Percentiles rank a stretch among this genome's conserved stretches.
phyloP scores from a whole-genome alignment of 371 early-diverging fungal genomes.

The Funneliformis caledonium region DNA sequence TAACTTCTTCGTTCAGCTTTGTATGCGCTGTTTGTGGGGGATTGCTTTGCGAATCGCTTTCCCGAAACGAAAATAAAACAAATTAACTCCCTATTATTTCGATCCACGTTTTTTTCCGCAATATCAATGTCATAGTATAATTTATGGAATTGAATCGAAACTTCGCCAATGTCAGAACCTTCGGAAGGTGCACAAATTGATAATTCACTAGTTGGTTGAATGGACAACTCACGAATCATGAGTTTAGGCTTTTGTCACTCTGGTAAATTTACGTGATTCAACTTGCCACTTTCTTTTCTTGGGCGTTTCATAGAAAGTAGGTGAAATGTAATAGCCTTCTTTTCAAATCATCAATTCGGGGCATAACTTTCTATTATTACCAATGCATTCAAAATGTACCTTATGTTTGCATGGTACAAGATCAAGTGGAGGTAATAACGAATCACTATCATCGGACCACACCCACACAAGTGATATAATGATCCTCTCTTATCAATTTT shows the following conservation, averaged over 20 bases:
- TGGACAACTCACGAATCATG: not conserved
- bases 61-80: conserved; percentile 1
- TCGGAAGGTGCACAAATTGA: conserved; percentile 8
- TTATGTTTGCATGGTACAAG: not conserved
- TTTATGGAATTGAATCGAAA: not conserved
- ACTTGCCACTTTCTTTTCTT: not conserved
- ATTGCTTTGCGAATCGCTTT: not conserved
- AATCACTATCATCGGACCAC: too few species aligned
- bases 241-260: not conserved
- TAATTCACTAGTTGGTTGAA: not conserved
- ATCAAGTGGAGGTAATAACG: too few species aligned
- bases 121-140: not conserved
- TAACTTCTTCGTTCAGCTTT: too few species aligned
- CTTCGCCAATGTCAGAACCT: not conserved
- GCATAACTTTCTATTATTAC: not conserved
- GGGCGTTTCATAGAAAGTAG: not conserved
- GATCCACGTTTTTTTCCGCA: conserved; percentile 2
- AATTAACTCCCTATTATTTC: not conserved
- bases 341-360: conserved; percentile 9
- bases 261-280: not conserved
- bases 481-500: too few species aligned
- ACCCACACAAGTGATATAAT: too few species aligned
- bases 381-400: not conserved
- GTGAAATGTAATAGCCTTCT: not conserved
- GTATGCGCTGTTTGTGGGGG: too few species aligned